A percentile compares a stretch with the other conserved stretches of the same genome.
These are phyloP conservation scores for Trichosporon ovoides DNA, from an alignment of 1,284 basidiomycete species.

Conservation along the genomic window DNA sequence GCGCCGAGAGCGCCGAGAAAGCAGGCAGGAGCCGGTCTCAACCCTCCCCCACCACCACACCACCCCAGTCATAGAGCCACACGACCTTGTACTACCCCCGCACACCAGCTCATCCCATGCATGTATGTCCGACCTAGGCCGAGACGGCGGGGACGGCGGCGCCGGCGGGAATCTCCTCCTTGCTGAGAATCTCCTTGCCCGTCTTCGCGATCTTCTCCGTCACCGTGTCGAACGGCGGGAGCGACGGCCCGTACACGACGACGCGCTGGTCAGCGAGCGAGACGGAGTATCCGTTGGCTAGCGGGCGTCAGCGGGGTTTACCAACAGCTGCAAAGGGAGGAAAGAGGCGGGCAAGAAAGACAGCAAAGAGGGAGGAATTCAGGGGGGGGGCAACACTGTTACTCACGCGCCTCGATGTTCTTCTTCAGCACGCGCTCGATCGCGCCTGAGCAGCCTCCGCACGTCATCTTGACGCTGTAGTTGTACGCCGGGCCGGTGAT, in stretches of 20 bases:
- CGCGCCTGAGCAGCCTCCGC: constrained; percentile 47
- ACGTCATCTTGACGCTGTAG: constrained; percentile 49
- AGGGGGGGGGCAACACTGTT: too few relatives aligned
- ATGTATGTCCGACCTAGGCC: not conserved
- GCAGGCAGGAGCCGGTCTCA: not conserved
- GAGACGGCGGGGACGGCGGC: constrained; percentile 10
- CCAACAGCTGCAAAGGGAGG: not conserved
- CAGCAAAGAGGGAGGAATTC: too few relatives aligned
- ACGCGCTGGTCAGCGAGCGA: constrained; percentile 42
- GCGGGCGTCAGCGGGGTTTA: not conserved
- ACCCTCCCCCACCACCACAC: too few relatives aligned
- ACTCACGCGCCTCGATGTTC: constrained; percentile 45
- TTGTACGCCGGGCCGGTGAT: constrained; percentile 38
- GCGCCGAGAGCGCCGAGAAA: not conserved
- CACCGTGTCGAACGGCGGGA: constrained; percentile 41
- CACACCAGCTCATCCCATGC: not conserved
- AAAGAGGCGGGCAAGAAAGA: not conserved
- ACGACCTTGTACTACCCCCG: not conserved
- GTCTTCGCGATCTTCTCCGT: constrained; percentile 48
- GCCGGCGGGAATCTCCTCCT: constrained; percentile 24
- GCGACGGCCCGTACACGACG: constrained; percentile 43
- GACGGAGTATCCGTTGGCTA: constrained; percentile 44
- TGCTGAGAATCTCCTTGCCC: constrained; percentile 40
- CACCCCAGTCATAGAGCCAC: not conserved
- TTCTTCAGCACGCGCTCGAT: constrained; percentile 46